These are phyloP conservation scores for Henckelia pumila DNA, from an alignment of 257 asterid genomes.

Conservation along the genomic window DNA sequence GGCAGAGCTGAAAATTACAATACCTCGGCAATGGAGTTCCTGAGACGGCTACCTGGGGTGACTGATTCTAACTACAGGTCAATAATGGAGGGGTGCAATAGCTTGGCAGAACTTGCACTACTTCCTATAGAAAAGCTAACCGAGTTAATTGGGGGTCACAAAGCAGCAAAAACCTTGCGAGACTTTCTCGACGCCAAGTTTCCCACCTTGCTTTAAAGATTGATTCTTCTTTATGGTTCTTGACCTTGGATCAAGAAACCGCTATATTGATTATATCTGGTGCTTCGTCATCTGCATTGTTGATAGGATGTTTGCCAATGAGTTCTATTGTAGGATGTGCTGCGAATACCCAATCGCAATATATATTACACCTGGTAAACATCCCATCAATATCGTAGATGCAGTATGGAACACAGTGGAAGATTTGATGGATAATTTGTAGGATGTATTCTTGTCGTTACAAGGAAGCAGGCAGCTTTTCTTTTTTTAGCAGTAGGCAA, in stretches of 20 bases:
- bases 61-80: slow-evolving; percentile 85
- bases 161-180: slow-evolving; percentile 80
- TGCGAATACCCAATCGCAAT: neutral
- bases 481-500: too few species aligned
- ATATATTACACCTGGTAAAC: neutral
- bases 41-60: slow-evolving; percentile 91
- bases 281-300: neutral
- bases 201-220: slow-evolving; percentile 70
- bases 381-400: neutral
- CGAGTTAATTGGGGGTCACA: slow-evolving; percentile 83
- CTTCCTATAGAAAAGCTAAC: slow-evolving; percentile 74
- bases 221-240: neutral
- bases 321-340: neutral
- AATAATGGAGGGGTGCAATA: slow-evolving; percentile 77
- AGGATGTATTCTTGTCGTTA: slow-evolving; percentile 13
- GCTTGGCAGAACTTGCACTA: slow-evolving; percentile 80
- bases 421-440: neutral
- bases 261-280: neutral
- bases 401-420: neutral
- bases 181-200: slow-evolving; percentile 95
- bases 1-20: slow-evolving; percentile 89
- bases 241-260: neutral
- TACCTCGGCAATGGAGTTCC: slow-evolving; percentile 88
- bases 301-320: neutral
- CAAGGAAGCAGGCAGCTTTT: too few species aligned